Base-by-base conservation (phyloP, 768 basidiomycete species). In the Suillus weaverae region DNA sequence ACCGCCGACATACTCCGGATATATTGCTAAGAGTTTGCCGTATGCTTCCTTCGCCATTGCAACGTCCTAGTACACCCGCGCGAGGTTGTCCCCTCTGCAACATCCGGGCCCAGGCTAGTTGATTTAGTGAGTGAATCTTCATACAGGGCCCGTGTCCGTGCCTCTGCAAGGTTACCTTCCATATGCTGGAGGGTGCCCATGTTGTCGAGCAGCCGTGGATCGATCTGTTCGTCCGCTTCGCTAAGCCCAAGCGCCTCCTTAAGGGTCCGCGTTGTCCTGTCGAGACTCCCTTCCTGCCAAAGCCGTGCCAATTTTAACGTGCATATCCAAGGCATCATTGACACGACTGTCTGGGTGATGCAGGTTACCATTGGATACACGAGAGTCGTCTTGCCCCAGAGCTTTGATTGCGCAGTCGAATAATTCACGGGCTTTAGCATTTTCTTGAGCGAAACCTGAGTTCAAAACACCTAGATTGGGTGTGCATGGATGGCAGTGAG, bases 401-500 rank as follows among this genome's bases (percentile, higher is more conserved):
- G 83, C 79, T 71, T 89, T 89, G 66, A 77, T 76, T 6, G 91
- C 87, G 11, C 87, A 84, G 59, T 96, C 93, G 71, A 92, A 95
- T 2, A 95, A 81, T 59, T 93, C 90, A 20, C 94, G 86, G 1
- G 96, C 94, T 55, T 85, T 85, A 5, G 80, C 70, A 63, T 86
- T 88, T 70, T 96, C 95, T 62, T 89, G 84, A 1, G 83, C 79
- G 46, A 89, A 77, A 62, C 98, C 95, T 2, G 87, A 82, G 62
- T 83, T 84, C 5, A 90, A 89, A 35, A 93, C 85, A 59, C 91
- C 93, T 3, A 91, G 91, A 62, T 95, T 86, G 90, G 88, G 74
- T 87, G 84, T 0, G 91, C 88, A n/a, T 94, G 88, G 11, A 99
- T 84, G 2, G 93, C 92, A 4, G 95, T 95, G 48, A 97, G 88